Conservation (phyloP, 1,284 basidiomycete genomes). For the Leccinum cinnamomeum region DNA sequence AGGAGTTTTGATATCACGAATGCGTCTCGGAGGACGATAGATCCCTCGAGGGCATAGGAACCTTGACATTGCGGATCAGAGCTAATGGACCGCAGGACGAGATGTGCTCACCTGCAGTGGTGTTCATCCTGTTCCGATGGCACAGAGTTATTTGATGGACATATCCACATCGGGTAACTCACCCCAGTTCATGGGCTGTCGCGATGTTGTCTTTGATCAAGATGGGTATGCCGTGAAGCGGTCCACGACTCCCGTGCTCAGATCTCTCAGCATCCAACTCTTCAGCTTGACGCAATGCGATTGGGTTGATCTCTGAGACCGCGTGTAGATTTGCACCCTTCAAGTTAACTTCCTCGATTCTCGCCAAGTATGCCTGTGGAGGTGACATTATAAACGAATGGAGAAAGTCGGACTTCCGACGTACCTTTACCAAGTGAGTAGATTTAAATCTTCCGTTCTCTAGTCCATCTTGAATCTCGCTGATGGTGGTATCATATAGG, state of each 20-base stretch:
- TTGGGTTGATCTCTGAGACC: conserved; percentile 60
- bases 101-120: conserved; percentile 41
- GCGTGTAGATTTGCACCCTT: conserved; percentile 60
- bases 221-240: conserved; percentile 70
- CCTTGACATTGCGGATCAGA: conserved; percentile 33
- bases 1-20: conserved; percentile 59
- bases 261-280: conserved; percentile 56
- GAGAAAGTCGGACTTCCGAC: background rate
- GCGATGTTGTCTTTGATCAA: conserved; percentile 44
- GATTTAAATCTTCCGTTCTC: conserved; percentile 24
- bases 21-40: conserved; percentile 65
- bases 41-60: conserved; percentile 57
- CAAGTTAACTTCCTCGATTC: conserved; percentile 73
- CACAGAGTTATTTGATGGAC: background rate
- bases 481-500: conserved; percentile 34
- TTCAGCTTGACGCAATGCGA: conserved; percentile 53
- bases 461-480: conserved; percentile 29
- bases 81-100: background rate
- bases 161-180: conserved; percentile 2
- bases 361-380: conserved; percentile 61
- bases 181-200: conserved; percentile 42
- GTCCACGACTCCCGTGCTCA: conserved; percentile 45
- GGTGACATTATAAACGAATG: background rate
- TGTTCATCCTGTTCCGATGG: conserved; percentile 56
- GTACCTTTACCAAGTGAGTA: conserved; percentile 28